Evolutionary conservation across 495 filamentous ascomycete genomes (phyloP).

Genomic region (Penicillium dipodomyicola): DNA sequence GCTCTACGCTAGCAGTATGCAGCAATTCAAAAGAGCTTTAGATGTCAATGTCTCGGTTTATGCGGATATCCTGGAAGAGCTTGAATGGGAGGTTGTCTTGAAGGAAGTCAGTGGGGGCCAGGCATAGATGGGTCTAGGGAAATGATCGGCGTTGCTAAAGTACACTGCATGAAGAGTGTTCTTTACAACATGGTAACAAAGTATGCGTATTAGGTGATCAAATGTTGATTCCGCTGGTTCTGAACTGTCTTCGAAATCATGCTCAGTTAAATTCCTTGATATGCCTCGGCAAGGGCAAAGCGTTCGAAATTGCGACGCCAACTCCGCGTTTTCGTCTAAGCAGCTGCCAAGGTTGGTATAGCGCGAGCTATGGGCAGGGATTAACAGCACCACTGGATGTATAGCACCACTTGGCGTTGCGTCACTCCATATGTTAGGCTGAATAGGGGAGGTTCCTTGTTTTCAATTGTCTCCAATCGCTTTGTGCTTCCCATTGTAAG

Average conservation of each 20-base stretch:
- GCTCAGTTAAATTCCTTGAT: not conserved
- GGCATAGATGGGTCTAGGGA: not conserved
- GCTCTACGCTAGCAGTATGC: not conserved
- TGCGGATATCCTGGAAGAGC: constrained; percentile 1
- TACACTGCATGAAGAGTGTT: not conserved
- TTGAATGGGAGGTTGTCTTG: constrained; percentile 2
- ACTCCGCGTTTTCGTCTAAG: not conserved
- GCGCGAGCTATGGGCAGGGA: not conserved
- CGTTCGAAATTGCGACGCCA: not conserved
- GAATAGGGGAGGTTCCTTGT: not conserved
- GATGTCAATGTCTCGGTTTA: not conserved
- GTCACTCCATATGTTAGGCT: not conserved
- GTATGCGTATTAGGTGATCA: too few species aligned
- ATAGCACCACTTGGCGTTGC: constrained; percentile 1
- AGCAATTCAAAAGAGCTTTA: not conserved
- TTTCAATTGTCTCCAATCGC: not conserved
- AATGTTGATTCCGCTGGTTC: not conserved
- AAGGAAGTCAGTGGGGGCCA: constrained; percentile 4
- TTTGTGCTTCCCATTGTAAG: not conserved
- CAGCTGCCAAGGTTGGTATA: not conserved
- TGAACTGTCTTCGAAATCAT: not conserved
- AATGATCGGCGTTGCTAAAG: constrained; percentile 15
- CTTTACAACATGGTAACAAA: too few species aligned
- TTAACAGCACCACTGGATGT: not conserved
- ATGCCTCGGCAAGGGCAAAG: not conserved